Percentiles rank a stretch among this genome's conserved stretches.
Conservation (phyloP, 1,139 yeast species). For the Pneumocystis carinii region DNA sequence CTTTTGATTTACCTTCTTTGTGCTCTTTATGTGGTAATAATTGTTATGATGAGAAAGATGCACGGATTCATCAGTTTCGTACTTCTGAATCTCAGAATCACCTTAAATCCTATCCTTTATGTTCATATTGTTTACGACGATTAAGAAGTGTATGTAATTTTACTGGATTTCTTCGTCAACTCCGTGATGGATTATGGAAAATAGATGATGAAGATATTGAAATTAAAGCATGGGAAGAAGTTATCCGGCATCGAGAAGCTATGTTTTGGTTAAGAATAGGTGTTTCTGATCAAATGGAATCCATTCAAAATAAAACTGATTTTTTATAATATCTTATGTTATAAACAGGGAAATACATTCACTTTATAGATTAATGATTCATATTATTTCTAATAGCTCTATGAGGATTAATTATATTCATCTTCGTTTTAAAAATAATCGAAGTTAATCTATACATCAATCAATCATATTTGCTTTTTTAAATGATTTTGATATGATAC, state of each 20-base stretch:
- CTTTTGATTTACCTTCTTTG: slow-evolving; percentile 12
- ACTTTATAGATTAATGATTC: too few relatives aligned
- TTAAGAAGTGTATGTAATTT: slow-evolving; percentile 68
- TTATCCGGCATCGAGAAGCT: slow-evolving; percentile 40
- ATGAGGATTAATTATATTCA: too few relatives aligned
- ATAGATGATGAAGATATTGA: slow-evolving; percentile 27
- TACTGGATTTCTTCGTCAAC: slow-evolving; percentile 53
- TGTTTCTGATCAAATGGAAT: slow-evolving; percentile 10
- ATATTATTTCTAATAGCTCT: too few relatives aligned
- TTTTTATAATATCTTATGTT: too few relatives aligned
- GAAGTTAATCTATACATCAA: too few relatives aligned
- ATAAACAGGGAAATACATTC: too few relatives aligned
- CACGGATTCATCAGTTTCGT: slow-evolving; percentile 13
- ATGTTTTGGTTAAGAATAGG: slow-evolving; percentile 83
- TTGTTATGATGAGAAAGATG: slow-evolving; percentile 9
- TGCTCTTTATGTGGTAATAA: slow-evolving; percentile 16
- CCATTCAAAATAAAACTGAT: neutral
- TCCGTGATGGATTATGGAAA: slow-evolving; percentile 42
- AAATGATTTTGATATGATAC: too few relatives aligned
- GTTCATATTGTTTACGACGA: slow-evolving; percentile 67
- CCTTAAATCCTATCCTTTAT: slow-evolving; percentile 44
- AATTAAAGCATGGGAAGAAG: slow-evolving; percentile 43
- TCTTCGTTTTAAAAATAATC: too few relatives aligned
- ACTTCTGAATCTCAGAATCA: slow-evolving; percentile 19
- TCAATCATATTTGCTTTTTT: too few relatives aligned